A percentile compares a stretch with the other conserved stretches of the same genome.
Evolutionary conservation across 805 yeast species (phyloP).

Genomic region (Schwanniomyces polymorphus): DNA sequence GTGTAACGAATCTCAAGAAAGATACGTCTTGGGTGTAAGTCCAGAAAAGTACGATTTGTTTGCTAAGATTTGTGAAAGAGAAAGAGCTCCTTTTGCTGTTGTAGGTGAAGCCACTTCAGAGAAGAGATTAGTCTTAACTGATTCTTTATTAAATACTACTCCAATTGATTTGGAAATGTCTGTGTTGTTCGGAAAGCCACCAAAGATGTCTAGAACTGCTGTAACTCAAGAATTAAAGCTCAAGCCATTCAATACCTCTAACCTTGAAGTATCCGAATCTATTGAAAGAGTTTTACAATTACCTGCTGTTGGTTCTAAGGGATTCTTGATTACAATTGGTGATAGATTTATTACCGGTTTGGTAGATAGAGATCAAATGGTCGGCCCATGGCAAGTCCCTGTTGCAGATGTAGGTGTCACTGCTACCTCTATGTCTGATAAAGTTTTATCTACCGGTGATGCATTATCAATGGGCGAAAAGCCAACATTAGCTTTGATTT

Average conservation of each 20-base stretch:
- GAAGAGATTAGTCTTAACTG: conserved; percentile 78
- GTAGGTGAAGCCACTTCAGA: conserved; percentile 93
- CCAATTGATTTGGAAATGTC: conserved; percentile 97
- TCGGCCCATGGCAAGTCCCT: conserved; percentile 99
- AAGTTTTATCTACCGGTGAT: conserved; percentile 80
- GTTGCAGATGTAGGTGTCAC: conserved; percentile 98
- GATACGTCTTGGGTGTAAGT: conserved; percentile 92
- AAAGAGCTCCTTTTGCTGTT: conserved; percentile 93
- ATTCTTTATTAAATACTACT: conserved; percentile 69
- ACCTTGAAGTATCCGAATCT: conserved; percentile 55
- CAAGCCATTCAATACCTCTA: conserved; percentile 34
- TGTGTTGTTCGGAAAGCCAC: conserved; percentile 93
- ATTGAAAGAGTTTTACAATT: conserved; percentile 78
- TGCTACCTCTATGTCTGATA: conserved; percentile 81
- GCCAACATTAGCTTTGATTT: conserved; percentile 85
- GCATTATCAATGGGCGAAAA: conserved; percentile 97
- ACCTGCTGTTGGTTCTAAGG: conserved; percentile 94
- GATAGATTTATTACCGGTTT: conserved; percentile 97
- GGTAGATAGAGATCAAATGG: conserved; percentile 96
- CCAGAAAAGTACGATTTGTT: conserved; percentile 73
- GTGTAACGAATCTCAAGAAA: conserved; percentile 99
- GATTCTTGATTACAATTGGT: conserved; percentile 95
- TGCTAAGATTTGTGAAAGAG: conserved; percentile 83
- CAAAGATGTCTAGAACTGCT: conserved; percentile 84
- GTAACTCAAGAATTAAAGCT: conserved; percentile 58